phyloP scores from a whole-genome alignment of 179 eudicot species.

The Sideroxylon spinosum region DNA sequence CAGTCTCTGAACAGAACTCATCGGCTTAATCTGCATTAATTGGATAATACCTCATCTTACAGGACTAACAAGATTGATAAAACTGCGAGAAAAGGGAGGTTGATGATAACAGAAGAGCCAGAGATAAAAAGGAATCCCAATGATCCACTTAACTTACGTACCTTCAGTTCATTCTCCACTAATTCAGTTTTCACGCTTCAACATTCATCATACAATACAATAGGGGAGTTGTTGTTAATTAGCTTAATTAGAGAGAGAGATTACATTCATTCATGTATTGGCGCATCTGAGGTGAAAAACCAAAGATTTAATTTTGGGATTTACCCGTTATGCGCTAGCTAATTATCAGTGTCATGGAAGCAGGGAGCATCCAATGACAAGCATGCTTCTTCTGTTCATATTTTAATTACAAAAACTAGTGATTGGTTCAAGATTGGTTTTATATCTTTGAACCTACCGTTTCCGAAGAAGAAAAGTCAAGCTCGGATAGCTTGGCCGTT shows the following conservation, averaged over 20 bases:
- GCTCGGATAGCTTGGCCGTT: slow-evolving; percentile 39
- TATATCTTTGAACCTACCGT: slow-evolving; percentile 42
- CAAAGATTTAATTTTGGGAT: slow-evolving; percentile 32
- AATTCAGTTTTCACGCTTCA: not conserved
- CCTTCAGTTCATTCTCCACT: not conserved
- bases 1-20: slow-evolving; percentile 34
- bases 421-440: slow-evolving; percentile 49
- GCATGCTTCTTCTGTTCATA: slow-evolving; percentile 32
- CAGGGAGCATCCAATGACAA: slow-evolving; percentile 43
- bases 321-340: slow-evolving; percentile 29
- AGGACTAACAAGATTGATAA: slow-evolving; percentile 27
- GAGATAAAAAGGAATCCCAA: not conserved
- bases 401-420: slow-evolving; percentile 2
- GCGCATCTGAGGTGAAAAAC: not conserved
- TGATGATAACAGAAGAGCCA: not conserved
- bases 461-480: slow-evolving; percentile 20
- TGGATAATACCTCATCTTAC: slow-evolving; percentile 5
- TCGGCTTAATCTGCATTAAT: slow-evolving; percentile 21
- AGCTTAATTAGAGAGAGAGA: slow-evolving; percentile 23
- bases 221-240: slow-evolving; percentile 25
- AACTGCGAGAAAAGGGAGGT: not conserved
- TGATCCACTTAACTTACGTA: not conserved
- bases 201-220: not conserved
- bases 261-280: slow-evolving; percentile 30
- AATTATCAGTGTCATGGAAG: slow-evolving; percentile 22